phyloP scores from a whole-genome alignment of 2,329 filamentous ascomycete genomes.

The Leptographium galeiforme region DNA sequence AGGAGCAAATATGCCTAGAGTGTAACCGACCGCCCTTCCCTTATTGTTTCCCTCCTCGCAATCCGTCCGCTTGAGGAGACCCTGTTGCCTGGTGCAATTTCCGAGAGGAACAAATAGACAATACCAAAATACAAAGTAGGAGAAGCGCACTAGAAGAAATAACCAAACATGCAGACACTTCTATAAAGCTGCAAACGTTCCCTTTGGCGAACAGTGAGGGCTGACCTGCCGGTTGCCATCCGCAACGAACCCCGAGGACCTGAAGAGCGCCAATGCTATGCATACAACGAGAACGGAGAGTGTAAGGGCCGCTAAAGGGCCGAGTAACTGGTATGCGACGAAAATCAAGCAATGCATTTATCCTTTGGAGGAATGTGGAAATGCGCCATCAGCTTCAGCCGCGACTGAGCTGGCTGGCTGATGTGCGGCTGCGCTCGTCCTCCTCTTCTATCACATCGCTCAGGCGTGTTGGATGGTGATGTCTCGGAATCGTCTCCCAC shows the following conservation, averaged over 20 bases:
- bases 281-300: not conserved
- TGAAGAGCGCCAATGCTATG: constrained; percentile 5
- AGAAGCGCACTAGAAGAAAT: not conserved
- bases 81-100: not conserved
- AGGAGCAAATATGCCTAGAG: too few species aligned
- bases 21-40: not conserved
- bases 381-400: constrained; percentile 5
- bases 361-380: not conserved
- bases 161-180: not conserved
- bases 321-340: not conserved
- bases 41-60: not conserved
- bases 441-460: constrained; percentile 83
- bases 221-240: not conserved
- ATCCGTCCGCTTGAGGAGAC: not conserved
- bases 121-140: not conserved
- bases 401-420: constrained; percentile 49
- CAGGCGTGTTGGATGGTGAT: constrained; percentile 77
- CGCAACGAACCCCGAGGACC: not conserved
- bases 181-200: not conserved
- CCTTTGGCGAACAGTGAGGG: not conserved
- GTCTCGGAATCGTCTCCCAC: constrained; percentile 60
- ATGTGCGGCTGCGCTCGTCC: constrained; percentile 66
- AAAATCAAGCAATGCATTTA: not conserved
- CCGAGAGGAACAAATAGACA: not conserved
- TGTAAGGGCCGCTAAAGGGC: not conserved